Evolutionary conservation across 352 stramenopile genomes (phyloP).

Genomic region (Phytophthora fragariaefolia): DNA sequence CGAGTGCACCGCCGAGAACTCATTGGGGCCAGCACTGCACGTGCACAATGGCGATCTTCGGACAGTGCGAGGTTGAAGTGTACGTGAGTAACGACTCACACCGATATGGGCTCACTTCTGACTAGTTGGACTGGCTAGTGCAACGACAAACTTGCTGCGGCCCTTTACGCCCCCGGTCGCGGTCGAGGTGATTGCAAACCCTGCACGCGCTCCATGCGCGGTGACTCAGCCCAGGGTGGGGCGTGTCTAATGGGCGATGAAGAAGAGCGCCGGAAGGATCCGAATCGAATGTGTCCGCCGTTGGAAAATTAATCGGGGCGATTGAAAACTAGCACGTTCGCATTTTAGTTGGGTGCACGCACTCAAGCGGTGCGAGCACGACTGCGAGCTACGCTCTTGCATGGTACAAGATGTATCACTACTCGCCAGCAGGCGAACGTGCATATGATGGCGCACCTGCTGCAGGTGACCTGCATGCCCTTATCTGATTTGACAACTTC

Average conservation of each 20-base stretch:
- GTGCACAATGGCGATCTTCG: conserved; percentile 9
- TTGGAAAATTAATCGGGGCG: neutral
- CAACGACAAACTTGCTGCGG: no score
- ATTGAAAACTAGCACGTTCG: neutral
- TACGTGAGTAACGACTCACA: conserved; percentile 22
- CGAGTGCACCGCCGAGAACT: no score
- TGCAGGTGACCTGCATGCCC: conserved; percentile 8
- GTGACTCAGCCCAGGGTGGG: neutral
- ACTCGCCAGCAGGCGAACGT: conserved; percentile 3
- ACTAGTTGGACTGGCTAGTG: conserved; percentile 12
- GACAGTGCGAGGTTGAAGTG: conserved; percentile 28
- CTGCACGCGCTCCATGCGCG: neutral
- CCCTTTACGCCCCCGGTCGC: no score
- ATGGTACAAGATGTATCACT: neutral
- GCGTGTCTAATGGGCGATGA: neutral
- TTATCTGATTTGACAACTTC: conserved; percentile 29
- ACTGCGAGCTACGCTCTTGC: neutral
- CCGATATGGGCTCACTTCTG: conserved; percentile 14
- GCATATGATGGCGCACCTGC: conserved; percentile 16
- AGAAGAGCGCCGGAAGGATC: neutral
- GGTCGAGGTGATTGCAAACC: neutral
- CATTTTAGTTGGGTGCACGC: neutral
- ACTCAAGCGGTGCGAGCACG: neutral
- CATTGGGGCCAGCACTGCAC: neutral
- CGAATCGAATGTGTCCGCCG: neutral